Evolutionary conservation across 2,329 filamentous ascomycete species (phyloP).

Genomic region (Hysterium pulicare): DNA sequence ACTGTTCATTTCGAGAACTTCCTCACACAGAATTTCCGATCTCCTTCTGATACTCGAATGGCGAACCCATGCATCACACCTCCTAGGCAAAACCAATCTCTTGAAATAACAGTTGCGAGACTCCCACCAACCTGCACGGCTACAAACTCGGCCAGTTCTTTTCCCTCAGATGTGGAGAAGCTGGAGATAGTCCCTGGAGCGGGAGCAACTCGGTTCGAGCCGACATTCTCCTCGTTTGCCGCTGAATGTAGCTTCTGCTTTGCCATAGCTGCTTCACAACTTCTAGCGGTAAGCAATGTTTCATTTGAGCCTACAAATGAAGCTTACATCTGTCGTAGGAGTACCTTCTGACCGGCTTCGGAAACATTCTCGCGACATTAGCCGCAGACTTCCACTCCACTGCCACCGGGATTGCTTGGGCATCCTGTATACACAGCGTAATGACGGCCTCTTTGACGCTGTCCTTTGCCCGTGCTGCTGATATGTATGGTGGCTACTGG

Average conservation of each 20-base stretch:
- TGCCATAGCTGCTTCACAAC: slow-evolving; percentile 1
- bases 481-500: slow-evolving; percentile 62
- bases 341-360: slow-evolving; percentile 3
- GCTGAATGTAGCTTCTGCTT: slow-evolving; percentile 2
- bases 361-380: not conserved
- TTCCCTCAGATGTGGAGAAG: not conserved
- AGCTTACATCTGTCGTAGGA: not conserved
- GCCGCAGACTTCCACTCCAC: not conserved
- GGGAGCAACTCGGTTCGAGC: too few species aligned
- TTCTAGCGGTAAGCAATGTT: not conserved
- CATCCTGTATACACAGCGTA: slow-evolving; percentile 3
- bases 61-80: too few species aligned
- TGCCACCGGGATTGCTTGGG: slow-evolving; percentile 1
- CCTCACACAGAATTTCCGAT: too few species aligned
- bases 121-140: too few species aligned
- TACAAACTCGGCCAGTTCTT: not conserved
- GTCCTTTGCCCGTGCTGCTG: slow-evolving; percentile 10
- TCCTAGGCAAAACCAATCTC: too few species aligned
- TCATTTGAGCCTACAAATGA: too few species aligned
- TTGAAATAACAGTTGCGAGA: too few species aligned
- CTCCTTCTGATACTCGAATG: too few species aligned
- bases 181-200: not conserved
- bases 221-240: not conserved
- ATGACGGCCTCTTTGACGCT: slow-evolving; percentile 1
- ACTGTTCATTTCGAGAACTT: too few species aligned